Evolutionary conservation across 2,329 filamentous ascomycete species (phyloP), one percentile per base, ranked within the genome.

Genomic region (Sporothrix curviconia): DNA sequence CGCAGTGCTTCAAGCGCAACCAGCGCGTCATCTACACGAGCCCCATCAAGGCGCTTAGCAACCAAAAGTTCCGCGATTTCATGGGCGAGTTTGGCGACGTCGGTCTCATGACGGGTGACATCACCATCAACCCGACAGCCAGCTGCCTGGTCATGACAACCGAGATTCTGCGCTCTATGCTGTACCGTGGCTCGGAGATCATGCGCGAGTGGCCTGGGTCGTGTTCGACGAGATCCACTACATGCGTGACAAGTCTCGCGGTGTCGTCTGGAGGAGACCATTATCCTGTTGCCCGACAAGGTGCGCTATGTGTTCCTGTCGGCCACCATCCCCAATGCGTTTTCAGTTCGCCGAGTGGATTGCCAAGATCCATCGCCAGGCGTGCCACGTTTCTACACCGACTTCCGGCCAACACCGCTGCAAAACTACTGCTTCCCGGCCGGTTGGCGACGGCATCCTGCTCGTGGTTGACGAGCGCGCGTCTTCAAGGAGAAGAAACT

Each of bases 331-430:
- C 94, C 94, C 56, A 99, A 99, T 69, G 92, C 94, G 54, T 96
- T n/a, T 97, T 83, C 94, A 99, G 72, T 99, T 99, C 67, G 94
- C 94, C 65, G 92, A 99, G 72, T 99, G 94, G 94, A 95, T 99
- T 66, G 91, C 89, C 65, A 97, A 97, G 75, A 97, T 92, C 58
- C 95, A 99, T 71, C 88, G 89, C 63, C 95, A 99, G 69, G 92
- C 94, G 7, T 99, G 94, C 65, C 95, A 99, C 78, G 95, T 99
- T 62, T 99, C 3, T 99, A 99, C 72, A 99, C 94, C 54, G 92
- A 99, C 74, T 99, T 97, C 78, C 84, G 94, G 68, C 94, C 94
- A 19, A 99, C 94, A 0, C 94, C 94, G 1, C 76, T 99, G 32
- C 94, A 99, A 68, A 94, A 97, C 72, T 99, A 99, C 75, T 95